Evolutionary conservation across 2,329 filamentous ascomycete genomes (phyloP).

Genomic region (Cryphonectria japonica): DNA sequence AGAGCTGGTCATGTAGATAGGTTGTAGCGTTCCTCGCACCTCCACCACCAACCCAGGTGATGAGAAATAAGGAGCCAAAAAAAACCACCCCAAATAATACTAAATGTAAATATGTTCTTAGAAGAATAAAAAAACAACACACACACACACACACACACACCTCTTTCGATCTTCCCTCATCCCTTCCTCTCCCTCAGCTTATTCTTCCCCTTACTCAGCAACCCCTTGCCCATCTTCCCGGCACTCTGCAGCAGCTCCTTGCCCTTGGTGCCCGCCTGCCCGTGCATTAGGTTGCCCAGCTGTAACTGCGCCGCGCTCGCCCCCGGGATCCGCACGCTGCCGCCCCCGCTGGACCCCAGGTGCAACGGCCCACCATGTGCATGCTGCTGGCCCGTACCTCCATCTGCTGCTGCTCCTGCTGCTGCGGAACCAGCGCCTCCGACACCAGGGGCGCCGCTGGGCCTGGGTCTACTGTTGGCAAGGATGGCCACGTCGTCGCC

Average conservation of each 20-base stretch:
- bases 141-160: not conserved
- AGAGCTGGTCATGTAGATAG: not conserved
- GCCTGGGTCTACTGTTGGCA: slow-evolving; percentile 5
- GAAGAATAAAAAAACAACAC: not conserved
- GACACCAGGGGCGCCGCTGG: not conserved
- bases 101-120: not conserved
- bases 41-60: not conserved
- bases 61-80: too few species aligned
- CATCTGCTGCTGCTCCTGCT: not conserved
- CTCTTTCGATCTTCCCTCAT: not conserved
- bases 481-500: slow-evolving; percentile 24
- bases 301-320: slow-evolving; percentile 44
- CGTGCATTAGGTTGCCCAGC: slow-evolving; percentile 50
- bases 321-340: slow-evolving; percentile 39
- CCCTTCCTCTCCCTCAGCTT: slow-evolving; percentile 65
- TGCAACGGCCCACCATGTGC: not conserved
- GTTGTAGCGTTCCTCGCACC: too few species aligned
- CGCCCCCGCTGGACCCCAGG: slow-evolving; percentile 1
- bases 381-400: not conserved
- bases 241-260: slow-evolving; percentile 89
- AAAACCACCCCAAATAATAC: not conserved
- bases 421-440: not conserved
- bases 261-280: slow-evolving; percentile 77
- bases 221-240: slow-evolving; percentile 85
- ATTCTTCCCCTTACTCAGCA: slow-evolving; percentile 88